Evolutionary conservation across 441 rosid species (phyloP).

Genomic region (Corymbia citriodora): DNA sequence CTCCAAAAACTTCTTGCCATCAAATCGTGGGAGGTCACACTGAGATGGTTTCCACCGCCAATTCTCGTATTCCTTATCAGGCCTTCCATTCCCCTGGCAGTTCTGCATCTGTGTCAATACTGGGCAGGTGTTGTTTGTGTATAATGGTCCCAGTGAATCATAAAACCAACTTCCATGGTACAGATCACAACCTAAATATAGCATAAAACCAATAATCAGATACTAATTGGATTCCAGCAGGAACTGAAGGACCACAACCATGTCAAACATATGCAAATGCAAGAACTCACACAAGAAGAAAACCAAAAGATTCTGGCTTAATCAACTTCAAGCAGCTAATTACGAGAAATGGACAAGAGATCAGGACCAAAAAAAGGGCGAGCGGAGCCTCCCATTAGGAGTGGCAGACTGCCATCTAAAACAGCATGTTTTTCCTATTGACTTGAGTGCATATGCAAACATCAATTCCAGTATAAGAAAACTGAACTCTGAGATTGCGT

Average conservation of each 20-base stretch:
- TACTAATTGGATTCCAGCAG: neutral
- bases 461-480: neutral
- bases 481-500: neutral
- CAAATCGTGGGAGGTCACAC: conserved; percentile 90
- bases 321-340: neutral
- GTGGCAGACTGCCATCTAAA: neutral
- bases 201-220: neutral
- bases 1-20: conserved; percentile 77
- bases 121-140: conserved; percentile 93
- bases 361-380: neutral
- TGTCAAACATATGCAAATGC: neutral
- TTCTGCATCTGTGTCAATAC: conserved; percentile 92
- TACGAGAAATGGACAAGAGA: neutral
- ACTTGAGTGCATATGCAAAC: neutral
- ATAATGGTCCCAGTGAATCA: conserved; percentile 66
- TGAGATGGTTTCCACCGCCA: conserved; percentile 92
- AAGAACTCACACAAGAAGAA: neutral
- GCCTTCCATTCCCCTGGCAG: conserved; percentile 98
- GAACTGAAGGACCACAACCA: neutral
- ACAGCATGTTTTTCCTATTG: neutral
- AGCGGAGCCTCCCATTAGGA: neutral
- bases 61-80: conserved; percentile 84
- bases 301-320: neutral
- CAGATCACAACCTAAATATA: conserved; percentile 70
- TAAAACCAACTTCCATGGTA: conserved; percentile 79